phyloP scores from a whole-genome alignment of 208 protist genomes.

The Phytomonas francai region DNA sequence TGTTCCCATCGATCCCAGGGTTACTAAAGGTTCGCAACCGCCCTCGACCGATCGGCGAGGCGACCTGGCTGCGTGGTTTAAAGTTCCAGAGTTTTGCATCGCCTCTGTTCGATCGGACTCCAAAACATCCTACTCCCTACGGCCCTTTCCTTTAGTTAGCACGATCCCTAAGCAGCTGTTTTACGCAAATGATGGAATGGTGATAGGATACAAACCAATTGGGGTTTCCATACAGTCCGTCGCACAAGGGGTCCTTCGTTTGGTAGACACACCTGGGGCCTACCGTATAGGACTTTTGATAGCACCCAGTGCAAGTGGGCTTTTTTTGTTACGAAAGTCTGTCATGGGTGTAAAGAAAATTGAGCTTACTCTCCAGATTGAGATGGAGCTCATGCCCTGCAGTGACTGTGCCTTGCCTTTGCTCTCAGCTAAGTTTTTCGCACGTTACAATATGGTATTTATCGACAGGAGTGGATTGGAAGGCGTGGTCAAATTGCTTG shows the following conservation, averaged over 20 bases:
- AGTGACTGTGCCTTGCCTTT: conserved; percentile 18
- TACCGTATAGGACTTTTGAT: conserved; percentile 20
- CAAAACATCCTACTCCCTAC: background rate
- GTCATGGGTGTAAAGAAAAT: background rate
- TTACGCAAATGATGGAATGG: conserved; percentile 3
- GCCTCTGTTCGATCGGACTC: background rate
- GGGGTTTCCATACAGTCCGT: conserved; percentile 16
- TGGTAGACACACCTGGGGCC: conserved; percentile 2
- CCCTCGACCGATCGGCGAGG: background rate
- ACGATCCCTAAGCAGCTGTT: conserved; percentile 12
- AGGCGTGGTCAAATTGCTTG: background rate
- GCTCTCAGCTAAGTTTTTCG: conserved; percentile 41
- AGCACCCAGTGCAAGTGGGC: conserved; percentile 18
- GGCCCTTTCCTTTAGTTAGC: conserved; percentile 1
- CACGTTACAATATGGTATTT: conserved; percentile 22
- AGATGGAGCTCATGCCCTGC: background rate
- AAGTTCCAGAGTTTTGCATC: conserved; percentile 4
- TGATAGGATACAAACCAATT: conserved; percentile 25
- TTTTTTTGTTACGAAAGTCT: conserved; percentile 10
- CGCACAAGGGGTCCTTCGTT: conserved; percentile 15
- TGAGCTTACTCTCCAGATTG: background rate
- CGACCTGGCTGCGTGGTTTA: conserved; percentile 5
- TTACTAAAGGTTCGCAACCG: background rate
- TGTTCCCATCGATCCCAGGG: background rate
- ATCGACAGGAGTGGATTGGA: background rate